phyloP scores from a whole-genome alignment of 2,329 filamentous ascomycete genomes.

The Botrytis deweyae region DNA sequence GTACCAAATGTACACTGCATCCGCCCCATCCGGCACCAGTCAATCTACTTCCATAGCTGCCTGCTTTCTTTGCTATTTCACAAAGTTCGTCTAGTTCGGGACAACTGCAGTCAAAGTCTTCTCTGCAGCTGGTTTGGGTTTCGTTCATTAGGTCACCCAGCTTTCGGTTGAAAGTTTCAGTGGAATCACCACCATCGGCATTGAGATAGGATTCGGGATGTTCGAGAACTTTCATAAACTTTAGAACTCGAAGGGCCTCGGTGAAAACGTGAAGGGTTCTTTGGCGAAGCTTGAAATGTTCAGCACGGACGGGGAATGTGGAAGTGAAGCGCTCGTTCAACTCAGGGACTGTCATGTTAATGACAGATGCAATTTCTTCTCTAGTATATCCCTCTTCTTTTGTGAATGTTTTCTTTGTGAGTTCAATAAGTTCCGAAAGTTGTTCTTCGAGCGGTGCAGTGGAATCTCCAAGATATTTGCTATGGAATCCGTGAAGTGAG shows the following conservation, averaged over 20 bases:
- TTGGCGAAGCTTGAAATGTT: conserved; percentile 82
- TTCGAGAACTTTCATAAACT: conserved; percentile 78
- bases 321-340: conserved; percentile 79
- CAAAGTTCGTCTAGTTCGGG: conserved; percentile 91
- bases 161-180: conserved; percentile 59
- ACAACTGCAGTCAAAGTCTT: conserved; percentile 88
- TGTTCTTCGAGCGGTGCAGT: conserved; percentile 57
- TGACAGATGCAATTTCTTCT: conserved; percentile 73
- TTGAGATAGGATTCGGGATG: conserved; percentile 44
- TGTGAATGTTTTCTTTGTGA: conserved; percentile 69
- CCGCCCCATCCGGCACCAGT: conserved; percentile 97
- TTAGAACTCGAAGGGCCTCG: conserved; percentile 81
- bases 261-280: conserved; percentile 87
- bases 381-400: conserved; percentile 84
- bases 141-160: conserved; percentile 85
- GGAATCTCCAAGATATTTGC: conserved; percentile 62
- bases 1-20: conserved; percentile 90
- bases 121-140: conserved; percentile 83
- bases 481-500: conserved; percentile 83
- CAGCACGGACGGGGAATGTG: conserved; percentile 84
- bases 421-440: conserved; percentile 68
- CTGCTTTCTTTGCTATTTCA: conserved; percentile 71
- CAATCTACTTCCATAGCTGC: conserved; percentile 79
- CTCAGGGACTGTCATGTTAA: conserved; percentile 67
- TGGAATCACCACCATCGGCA: conserved; percentile 43